phyloP scores from a whole-genome alignment of 148 eudicot species.

The Linanthus parryae region DNA sequence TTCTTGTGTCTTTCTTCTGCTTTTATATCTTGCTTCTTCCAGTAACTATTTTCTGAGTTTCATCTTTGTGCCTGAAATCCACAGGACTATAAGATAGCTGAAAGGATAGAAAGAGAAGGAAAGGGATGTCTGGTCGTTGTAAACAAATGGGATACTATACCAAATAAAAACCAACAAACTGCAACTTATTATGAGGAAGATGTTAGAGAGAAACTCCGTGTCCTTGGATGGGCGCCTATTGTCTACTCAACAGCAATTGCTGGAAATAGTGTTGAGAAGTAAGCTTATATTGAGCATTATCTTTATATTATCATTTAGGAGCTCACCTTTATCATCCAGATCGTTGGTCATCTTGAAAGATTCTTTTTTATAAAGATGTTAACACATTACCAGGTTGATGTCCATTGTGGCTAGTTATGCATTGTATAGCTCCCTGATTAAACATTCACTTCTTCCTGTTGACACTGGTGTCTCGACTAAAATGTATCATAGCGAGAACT shows the following conservation, averaged over 20 bases:
- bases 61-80: slow-evolving; percentile 3
- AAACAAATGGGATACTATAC: slow-evolving; percentile 99
- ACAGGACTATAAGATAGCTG: slow-evolving; percentile 95
- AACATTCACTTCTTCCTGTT: too few species aligned
- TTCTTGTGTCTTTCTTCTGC: slow-evolving; percentile 2
- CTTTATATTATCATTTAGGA: slow-evolving; percentile 2
- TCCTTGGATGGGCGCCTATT: slow-evolving; percentile 95
- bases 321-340: background rate
- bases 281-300: slow-evolving; percentile 20
- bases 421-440: too few species aligned
- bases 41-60: background rate
- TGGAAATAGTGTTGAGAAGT: slow-evolving; percentile 90
- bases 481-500: too few species aligned
- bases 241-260: slow-evolving; percentile 92
- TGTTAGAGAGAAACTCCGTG: slow-evolving; percentile 79
- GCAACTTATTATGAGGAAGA: slow-evolving; percentile 75
- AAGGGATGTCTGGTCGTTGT: slow-evolving; percentile 96
- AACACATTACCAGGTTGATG: background rate
- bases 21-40: background rate
- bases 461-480: too few species aligned
- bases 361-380: background rate
- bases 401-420: slow-evolving; percentile 1
- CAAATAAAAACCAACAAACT: slow-evolving; percentile 84
- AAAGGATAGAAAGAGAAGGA: slow-evolving; percentile 91
- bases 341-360: background rate